Conservation (phyloP, 768 basidiomycete genomes). For the Lactarius psammicola region DNA sequence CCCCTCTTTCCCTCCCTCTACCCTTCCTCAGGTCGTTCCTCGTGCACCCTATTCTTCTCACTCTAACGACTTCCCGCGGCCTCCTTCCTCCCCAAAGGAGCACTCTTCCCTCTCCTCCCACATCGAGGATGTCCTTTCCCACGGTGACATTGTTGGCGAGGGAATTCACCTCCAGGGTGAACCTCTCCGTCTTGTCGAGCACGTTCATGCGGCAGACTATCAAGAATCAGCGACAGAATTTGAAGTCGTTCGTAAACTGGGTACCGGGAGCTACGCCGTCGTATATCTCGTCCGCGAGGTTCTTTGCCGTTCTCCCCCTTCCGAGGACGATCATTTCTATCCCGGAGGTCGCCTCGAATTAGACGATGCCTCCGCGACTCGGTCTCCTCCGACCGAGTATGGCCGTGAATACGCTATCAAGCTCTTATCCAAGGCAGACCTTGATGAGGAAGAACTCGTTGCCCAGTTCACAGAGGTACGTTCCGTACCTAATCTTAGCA, state of each 20-base stretch:
- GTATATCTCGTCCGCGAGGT: constrained; percentile 89
- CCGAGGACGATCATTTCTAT: constrained; percentile 47
- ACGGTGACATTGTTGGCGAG: constrained; percentile 28
- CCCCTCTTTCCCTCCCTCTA: constrained; percentile 33
- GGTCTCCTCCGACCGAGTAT: constrained; percentile 46
- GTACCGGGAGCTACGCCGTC: constrained; percentile 89
- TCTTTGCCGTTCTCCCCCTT: constrained; percentile 40
- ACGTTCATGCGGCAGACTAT: constrained; percentile 38
- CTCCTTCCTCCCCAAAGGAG: constrained; percentile 16
- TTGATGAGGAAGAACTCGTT: constrained; percentile 80
- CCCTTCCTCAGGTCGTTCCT: constrained; percentile 32
- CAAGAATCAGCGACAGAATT: constrained; percentile 62
- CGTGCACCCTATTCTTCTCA: constrained; percentile 30
- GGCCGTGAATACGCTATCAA: constrained; percentile 93
- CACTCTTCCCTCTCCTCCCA: constrained; percentile 23
- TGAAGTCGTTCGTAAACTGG: constrained; percentile 81
- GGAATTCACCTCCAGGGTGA: constrained; percentile 48
- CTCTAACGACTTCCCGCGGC: constrained; percentile 25
- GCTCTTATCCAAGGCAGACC: constrained; percentile 91
- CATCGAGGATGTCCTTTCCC: constrained; percentile 27
- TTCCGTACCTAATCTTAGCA: constrained; percentile 22
- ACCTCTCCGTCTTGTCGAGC: constrained; percentile 53
- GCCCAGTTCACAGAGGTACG: constrained; percentile 89
- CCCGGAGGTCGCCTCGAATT: constrained; percentile 43
- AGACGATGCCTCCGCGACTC: constrained; percentile 33